Evolutionary conservation across 768 basidiomycete genomes (phyloP).

Genomic region (Clitopilus hobsonii): DNA sequence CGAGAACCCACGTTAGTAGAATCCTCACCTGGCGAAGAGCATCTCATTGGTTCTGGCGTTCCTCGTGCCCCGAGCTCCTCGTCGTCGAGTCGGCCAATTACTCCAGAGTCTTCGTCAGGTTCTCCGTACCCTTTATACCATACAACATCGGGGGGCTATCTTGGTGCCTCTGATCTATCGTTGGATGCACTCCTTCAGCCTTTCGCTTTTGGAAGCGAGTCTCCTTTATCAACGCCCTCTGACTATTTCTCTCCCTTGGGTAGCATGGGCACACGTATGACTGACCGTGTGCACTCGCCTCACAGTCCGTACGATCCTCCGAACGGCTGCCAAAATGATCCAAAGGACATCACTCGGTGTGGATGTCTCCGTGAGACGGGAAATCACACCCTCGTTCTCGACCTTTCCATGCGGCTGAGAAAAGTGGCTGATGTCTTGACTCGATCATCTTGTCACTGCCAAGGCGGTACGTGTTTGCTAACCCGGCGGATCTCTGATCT

Average conservation of each 20-base stretch:
- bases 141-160: background rate
- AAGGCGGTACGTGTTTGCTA: conserved; percentile 30
- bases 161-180: background rate
- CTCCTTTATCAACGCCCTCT: background rate
- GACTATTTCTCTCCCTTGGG: background rate
- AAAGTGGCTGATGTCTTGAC: conserved; percentile 52
- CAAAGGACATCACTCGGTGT: conserved; percentile 28
- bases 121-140: background rate
- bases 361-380: conserved; percentile 52
- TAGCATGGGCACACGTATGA: background rate
- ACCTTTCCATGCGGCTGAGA: conserved; percentile 60
- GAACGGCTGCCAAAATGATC: background rate
- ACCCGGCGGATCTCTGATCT: conserved; percentile 44
- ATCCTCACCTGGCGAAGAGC: background rate
- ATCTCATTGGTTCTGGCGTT: background rate
- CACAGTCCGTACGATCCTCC: background rate
- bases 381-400: conserved; percentile 55
- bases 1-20: background rate
- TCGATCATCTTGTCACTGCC: conserved; percentile 36
- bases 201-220: background rate
- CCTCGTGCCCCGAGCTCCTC: background rate
- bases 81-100: background rate
- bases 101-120: background rate
- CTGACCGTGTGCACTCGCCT: background rate
- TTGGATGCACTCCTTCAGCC: background rate